These are phyloP conservation scores for Colletotrichum higginsianum DNA, from an alignment of 2,329 filamentous ascomycete species.

Conservation along the genomic window DNA sequence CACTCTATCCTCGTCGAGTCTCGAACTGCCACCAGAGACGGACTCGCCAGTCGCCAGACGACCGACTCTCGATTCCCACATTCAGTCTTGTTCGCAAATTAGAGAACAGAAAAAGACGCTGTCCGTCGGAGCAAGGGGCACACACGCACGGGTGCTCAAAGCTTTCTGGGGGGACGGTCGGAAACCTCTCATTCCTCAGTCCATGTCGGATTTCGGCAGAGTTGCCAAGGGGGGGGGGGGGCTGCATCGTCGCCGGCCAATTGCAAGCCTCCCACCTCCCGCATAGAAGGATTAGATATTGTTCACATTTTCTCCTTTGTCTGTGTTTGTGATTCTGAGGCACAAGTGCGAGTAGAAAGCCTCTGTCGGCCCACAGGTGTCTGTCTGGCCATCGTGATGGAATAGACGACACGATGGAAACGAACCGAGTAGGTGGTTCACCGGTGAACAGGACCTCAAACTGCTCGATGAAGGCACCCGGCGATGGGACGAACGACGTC, in stretches of 20 bases:
- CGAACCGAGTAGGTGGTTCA: conserved; percentile 8
- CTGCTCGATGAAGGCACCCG: conserved; percentile 10
- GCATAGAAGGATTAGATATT: conserved; percentile 8
- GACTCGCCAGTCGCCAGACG: background rate
- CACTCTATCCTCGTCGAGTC: conserved; percentile 29
- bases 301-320: background rate
- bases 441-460: background rate
- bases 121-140: conserved; percentile 16
- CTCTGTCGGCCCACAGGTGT: background rate
- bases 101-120: conserved; percentile 9
- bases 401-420: background rate
- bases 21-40: conserved; percentile 34
- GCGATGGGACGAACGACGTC: conserved; percentile 37
- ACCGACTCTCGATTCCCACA: conserved; percentile 11
- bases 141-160: conserved; percentile 11
- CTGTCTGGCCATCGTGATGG: background rate
- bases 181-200: conserved; percentile 26
- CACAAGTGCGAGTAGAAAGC: background rate
- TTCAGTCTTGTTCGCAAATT: conserved; percentile 33
- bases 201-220: conserved; percentile 40
- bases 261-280: conserved; percentile 17
- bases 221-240: conserved; percentile 26
- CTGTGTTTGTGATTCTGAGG: background rate
- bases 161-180: conserved; percentile 21
- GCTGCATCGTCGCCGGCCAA: conserved; percentile 33